phyloP scores from a whole-genome alignment of 2,329 filamentous ascomycete genomes.

The Sclerotinia nivalis region DNA sequence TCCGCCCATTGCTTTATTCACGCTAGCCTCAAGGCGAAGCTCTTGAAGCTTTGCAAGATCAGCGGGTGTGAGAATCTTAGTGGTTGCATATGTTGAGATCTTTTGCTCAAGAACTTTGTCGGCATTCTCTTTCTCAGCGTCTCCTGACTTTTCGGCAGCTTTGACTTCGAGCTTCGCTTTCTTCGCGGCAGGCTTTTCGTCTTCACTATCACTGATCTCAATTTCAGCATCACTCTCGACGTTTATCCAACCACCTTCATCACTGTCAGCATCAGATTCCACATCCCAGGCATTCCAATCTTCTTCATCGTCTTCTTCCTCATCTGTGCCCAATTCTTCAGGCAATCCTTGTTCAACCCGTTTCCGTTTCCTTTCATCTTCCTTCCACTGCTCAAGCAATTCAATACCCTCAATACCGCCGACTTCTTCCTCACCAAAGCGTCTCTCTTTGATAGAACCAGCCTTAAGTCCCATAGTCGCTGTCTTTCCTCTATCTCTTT shows the following conservation, averaged over 20 bases:
- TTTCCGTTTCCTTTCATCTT: conserved; percentile 78
- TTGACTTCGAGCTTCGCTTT: conserved; percentile 54
- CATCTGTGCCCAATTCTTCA: conserved; percentile 60
- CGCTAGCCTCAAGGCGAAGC: conserved; percentile 70
- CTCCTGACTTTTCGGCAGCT: conserved; percentile 41
- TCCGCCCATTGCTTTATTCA: conserved; percentile 64
- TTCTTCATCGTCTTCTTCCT: conserved; percentile 49
- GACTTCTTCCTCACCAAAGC: conserved; percentile 77
- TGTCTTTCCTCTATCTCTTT: conserved; percentile 87
- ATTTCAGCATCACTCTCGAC: conserved; percentile 83
- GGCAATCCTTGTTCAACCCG: conserved; percentile 67
- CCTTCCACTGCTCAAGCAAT: conserved; percentile 88
- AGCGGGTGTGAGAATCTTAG: conserved; percentile 89
- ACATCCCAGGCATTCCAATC: conserved; percentile 41
- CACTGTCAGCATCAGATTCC: conserved; percentile 56
- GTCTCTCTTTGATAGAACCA: conserved; percentile 72
- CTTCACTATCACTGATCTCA: conserved; percentile 70
- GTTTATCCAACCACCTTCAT: conserved; percentile 90
- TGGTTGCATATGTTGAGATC: conserved; percentile 80
- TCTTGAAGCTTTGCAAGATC: conserved; percentile 94
- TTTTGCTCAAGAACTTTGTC: conserved; percentile 44
- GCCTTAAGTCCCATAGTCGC: conserved; percentile 78
- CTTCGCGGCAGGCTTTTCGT: conserved; percentile 68
- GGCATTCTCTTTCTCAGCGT: conserved; percentile 49
- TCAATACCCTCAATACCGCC: conserved; percentile 92